Evolutionary conservation across 768 basidiomycete species (phyloP), one percentile per base, ranked within the genome.

Genomic region (Fomitopsis pulvina): DNA sequence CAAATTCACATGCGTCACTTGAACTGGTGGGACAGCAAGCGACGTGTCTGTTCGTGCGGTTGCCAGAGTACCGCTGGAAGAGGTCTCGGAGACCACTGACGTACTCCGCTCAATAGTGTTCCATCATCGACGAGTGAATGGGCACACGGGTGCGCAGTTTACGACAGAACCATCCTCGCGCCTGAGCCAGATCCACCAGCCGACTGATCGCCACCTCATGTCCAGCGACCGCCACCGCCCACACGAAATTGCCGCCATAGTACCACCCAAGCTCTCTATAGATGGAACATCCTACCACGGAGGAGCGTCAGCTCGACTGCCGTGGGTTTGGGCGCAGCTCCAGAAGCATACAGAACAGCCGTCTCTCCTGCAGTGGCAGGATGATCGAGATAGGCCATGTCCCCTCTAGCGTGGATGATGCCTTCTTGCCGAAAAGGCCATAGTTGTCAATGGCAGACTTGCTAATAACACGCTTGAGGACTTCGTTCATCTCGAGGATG

Each of bases 351-450:
- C 9, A 76, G 50, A 21, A 75, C 47, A 0, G 70, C 68, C 0
- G 73, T 72, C 51, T 77, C 75, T 11, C 75, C 75, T 9, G 73
- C 72, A 18, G 75, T 75, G 74, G 73, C 4, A 76, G 60, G 16
- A 65, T 73, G 10, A 74, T 44, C 0, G 63, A 55, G 8, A 73
- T 69, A 2, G 65, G 62, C 66, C 66, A 68, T 18, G 47, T 41
- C 2, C 51, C 52, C 12, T 52, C 25, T 14, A 21, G 10, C 7
- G 9, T 40, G 14, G 24, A 25, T 3, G 18, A 43, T 24, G 45
- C n/a, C n/a, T n/a, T 44, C 34, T 53, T 53, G 5, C 29, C 53
- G 54, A 75, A 77, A 6, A 76, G 60, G 2, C 73, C 74, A 22
- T 60, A 63, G 29, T 58, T 54, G n/a, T 57, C 45, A 16, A 74